phyloP scores from a whole-genome alignment of 805 yeast genomes.

The Saturnispora dispora region DNA sequence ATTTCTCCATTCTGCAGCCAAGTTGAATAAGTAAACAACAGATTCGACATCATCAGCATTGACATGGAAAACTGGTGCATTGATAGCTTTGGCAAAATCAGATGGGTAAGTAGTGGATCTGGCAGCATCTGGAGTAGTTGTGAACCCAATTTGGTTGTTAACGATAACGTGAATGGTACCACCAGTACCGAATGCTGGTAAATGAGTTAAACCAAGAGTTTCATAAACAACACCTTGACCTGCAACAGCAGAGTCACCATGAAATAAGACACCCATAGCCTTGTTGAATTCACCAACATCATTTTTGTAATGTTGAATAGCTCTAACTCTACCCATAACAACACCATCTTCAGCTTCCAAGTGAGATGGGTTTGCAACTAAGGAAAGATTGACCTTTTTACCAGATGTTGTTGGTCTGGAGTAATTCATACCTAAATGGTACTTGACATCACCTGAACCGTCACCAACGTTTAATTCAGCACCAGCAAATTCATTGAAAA shows the following conservation, averaged over 20 bases:
- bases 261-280: slow-evolving; percentile 87
- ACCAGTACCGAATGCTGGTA: slow-evolving; percentile 96
- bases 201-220: slow-evolving; percentile 87
- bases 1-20: slow-evolving; percentile 98
- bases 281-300: slow-evolving; percentile 77
- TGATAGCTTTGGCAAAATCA: slow-evolving; percentile 91
- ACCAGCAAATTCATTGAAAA: slow-evolving; percentile 93
- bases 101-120: slow-evolving; percentile 98
- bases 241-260: slow-evolving; percentile 99
- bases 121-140: slow-evolving; percentile 96
- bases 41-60: slow-evolving; percentile 98
- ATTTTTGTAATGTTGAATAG: slow-evolving; percentile 83
- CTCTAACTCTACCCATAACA: slow-evolving; percentile 95
- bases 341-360: slow-evolving; percentile 99
- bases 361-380: slow-evolving; percentile 98
- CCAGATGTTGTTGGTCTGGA: slow-evolving; percentile 99
- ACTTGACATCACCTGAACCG: slow-evolving; percentile 98
- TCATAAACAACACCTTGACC: slow-evolving; percentile 99
- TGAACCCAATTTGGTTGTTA: slow-evolving; percentile 98
- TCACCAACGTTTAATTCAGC: slow-evolving; percentile 74
- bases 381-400: slow-evolving; percentile 85
- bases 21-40: slow-evolving; percentile 78
- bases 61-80: slow-evolving; percentile 98
- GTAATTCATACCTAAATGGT: slow-evolving; percentile 98
- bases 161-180: slow-evolving; percentile 96